Conservation (phyloP, 2,329 filamentous ascomycete genomes). For the Aspergillus bombycis region DNA sequence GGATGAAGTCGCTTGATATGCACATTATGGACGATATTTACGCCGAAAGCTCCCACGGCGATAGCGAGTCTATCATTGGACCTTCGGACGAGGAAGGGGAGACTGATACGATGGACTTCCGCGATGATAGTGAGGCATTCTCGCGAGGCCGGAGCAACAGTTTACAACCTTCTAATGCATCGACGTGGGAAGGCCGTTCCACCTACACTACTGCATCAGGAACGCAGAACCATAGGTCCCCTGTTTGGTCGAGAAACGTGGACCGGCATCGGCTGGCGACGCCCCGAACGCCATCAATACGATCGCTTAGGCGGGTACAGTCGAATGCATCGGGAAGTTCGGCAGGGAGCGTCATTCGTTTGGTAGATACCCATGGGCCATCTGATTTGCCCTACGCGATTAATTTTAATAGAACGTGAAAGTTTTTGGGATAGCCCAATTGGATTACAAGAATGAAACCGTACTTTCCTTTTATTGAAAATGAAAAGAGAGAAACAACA, state of each 20-base stretch:
- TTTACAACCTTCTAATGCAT: constrained; percentile 30
- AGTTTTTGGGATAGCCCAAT: neutral
- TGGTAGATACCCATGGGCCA: constrained; percentile 33
- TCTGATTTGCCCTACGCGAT: constrained; percentile 41
- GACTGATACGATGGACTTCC: constrained; percentile 37
- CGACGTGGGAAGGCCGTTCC: constrained; percentile 35
- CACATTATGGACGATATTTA: constrained; percentile 51
- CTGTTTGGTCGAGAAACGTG: constrained; percentile 16
- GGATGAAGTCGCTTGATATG: constrained; percentile 69
- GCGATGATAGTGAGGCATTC: constrained; percentile 25
- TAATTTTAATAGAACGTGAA: constrained; percentile 18
- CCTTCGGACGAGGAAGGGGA: constrained; percentile 45
- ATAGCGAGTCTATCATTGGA: constrained; percentile 40
- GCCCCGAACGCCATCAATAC: constrained; percentile 39
- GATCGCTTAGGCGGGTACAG: constrained; percentile 36
- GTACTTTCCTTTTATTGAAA: neutral
- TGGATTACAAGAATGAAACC: neutral
- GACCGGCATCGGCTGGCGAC: constrained; percentile 17
- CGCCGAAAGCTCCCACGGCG: constrained; percentile 25
- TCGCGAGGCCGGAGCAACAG: constrained; percentile 30
- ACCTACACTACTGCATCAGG: constrained; percentile 33
- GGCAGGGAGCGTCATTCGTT: constrained; percentile 44
- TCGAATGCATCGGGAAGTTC: constrained; percentile 40
- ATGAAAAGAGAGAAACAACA: neutral
- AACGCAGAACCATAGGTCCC: constrained; percentile 24